A percentile compares a stretch with the other conserved stretches of the same genome.
phyloP scores from a whole-genome alignment of 768 basidiomycete genomes.

The Boletellus sp. region DNA sequence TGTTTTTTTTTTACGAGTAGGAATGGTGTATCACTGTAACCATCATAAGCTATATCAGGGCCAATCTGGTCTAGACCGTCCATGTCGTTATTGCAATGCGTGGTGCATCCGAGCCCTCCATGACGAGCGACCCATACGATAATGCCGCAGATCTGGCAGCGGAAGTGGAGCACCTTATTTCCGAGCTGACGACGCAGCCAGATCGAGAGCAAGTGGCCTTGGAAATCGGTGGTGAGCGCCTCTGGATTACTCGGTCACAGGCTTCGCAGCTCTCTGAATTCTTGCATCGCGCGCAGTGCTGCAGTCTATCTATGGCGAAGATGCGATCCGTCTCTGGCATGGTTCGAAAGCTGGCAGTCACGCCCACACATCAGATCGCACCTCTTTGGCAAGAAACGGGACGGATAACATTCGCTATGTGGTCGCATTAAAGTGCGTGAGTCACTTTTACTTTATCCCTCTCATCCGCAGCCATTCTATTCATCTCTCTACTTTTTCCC shows the following conservation, averaged over 20 bases:
- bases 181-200: constrained; percentile 30
- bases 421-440: constrained; percentile 57
- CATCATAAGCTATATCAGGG: background rate
- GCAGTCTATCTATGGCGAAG: constrained; percentile 79
- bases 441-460: background rate
- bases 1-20: too few species aligned
- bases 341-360: constrained; percentile 26
- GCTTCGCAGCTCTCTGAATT: background rate
- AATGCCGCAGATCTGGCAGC: constrained; percentile 11
- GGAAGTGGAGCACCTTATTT: constrained; percentile 27
- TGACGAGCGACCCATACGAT: constrained; percentile 15
- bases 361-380: constrained; percentile 1
- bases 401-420: constrained; percentile 57
- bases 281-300: constrained; percentile 40
- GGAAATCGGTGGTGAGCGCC: constrained; percentile 43
- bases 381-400: constrained; percentile 14
- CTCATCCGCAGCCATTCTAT: background rate
- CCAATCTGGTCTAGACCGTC: background rate
- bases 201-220: constrained; percentile 43
- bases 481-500: background rate
- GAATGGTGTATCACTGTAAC: too few species aligned
- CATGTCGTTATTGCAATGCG: constrained; percentile 10
- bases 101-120: constrained; percentile 3
- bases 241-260: constrained; percentile 1
- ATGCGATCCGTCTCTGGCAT: constrained; percentile 59